Evolutionary conservation across 139 green algal species (phyloP), one percentile per base, ranked within the genome.

Genomic region (Zygnema circumcarinatum): DNA sequence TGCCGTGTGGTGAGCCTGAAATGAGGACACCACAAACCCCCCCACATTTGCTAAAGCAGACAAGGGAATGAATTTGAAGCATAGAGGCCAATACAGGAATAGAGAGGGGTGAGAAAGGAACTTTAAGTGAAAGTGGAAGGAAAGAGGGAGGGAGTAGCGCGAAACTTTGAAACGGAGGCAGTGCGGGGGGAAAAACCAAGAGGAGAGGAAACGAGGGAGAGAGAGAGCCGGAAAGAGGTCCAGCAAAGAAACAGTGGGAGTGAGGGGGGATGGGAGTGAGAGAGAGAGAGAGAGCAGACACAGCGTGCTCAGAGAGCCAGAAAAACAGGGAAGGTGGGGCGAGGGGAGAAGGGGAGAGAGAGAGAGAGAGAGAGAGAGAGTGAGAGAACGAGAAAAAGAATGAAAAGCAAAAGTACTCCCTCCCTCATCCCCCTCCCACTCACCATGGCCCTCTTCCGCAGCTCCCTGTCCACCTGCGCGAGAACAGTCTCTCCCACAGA

Each of bases 1-100:
- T 32, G 96, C 95, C 0, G 96, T 98, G 94, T 98, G 96, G 90
- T 98, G 93, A 21, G 80, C 81, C 29, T 88, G 76, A 16, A n/a
- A n/a, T 0, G 32, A 80, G 54, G 80, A 83, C 69, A 72, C 56
- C 56, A 31, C 56, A 72, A 72, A 72, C 56, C 56, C 25, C 56
- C 25, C 56, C 25, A 72, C 56, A 72, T 29, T 31, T 31, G 25
- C 25, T 31, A 31, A 25, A 29, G 25, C 56, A 72, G 29, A n/a
- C n/a, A n/a, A n/a, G n/a, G n/a, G n/a, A n/a, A n/a, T n/a, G n/a
- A n/a, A n/a, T n/a, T n/a, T n/a, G n/a, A n/a, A n/a, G n/a, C n/a
- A n/a, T n/a, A n/a, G n/a, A n/a, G n/a, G n/a, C n/a, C 56, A 72
- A 72, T 72, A 31, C 56, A 31, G 68, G 20, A 35, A 20, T 33